Base-by-base conservation (phyloP, 1,139 yeast species). In the Saccharomycopsis hybrid region DNA sequence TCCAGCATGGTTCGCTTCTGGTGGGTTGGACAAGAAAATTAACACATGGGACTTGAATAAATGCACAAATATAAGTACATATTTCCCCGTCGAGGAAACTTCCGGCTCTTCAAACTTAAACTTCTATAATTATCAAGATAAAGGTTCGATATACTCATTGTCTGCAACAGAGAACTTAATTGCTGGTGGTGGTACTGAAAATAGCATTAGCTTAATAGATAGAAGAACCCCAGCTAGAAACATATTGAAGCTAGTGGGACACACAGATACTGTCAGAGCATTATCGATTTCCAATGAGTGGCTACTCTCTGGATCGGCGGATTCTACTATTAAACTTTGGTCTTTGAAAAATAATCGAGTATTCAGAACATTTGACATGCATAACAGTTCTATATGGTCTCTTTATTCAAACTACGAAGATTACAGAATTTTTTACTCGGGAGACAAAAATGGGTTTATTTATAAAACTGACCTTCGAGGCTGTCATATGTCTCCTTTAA, bases 251-350 rank as follows among this genome's bases (percentile, higher is more conserved):
- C 73, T 89, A 50, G 73, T 78, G 39, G 96, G 96, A 8, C 97
- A 89, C 62, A 81, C 81, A 24, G 95, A 86, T 59, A 87, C 82
- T 55, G 79, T 92, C 30, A 76, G 95, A 54, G 72, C 86, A 37
- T 64, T 90, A 28, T 65, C 78, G 35, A 54, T 70, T 27, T 57
- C 63, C 57, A 54, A 72, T 78, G 69, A 78, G 77, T 58, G 78
- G 58, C 69, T 87, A n/a, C 62, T 90, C 25, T 81, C 92, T 27
- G 95, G 95, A 0, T 83, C 95, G 1, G 80, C 95, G 0, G 97
- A 92, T 63, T 72, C 87, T 2, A 74, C 90, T 0, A 75, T 90
- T 41, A 84, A 85, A 58, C 68, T 88, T 32, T 90, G 97, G 97
- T 90, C 87, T 59, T 66, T 85, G 48, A 72, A 87, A 44, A 78